These are phyloP conservation scores for Fusarium sambucinum DNA, from an alignment of 2,329 filamentous ascomycete species.

Conservation along the genomic window DNA sequence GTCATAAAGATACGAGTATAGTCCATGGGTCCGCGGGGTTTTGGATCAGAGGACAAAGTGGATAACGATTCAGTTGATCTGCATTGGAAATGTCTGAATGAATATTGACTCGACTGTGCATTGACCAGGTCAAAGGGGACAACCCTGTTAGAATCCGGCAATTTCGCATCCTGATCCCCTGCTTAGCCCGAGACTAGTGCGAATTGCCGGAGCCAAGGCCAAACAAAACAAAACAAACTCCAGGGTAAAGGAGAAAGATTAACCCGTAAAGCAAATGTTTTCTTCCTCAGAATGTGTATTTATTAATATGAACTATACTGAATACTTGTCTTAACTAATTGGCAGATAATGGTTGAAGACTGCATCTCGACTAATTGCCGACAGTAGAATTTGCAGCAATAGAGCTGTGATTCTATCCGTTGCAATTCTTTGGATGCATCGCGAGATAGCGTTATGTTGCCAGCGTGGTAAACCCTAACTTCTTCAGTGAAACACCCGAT, in stretches of 20 bases:
- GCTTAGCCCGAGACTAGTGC: not conserved
- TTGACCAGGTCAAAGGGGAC: not conserved
- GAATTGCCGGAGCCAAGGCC: not conserved
- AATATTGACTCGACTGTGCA: not conserved
- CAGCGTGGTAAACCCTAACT: too few relatives aligned
- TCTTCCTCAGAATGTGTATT: rapidly evolving
- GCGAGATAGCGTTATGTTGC: too few relatives aligned
- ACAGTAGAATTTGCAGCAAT: too few relatives aligned
- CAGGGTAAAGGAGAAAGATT: not conserved
- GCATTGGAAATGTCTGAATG: not conserved
- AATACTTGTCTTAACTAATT: too few relatives aligned
- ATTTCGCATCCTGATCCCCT: not conserved
- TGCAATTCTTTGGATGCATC: too few relatives aligned
- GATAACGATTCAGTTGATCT: not conserved
- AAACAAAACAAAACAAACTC: not conserved
- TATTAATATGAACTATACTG: too few relatives aligned
- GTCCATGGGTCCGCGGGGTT: not conserved
- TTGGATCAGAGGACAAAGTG: not conserved
- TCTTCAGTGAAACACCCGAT: too few relatives aligned
- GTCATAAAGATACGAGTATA: not conserved
- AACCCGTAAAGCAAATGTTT: not conserved
- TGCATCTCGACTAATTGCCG: too few relatives aligned
- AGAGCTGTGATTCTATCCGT: too few relatives aligned
- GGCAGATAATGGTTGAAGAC: too few relatives aligned
- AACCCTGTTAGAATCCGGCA: not conserved